phyloP scores from a whole-genome alignment of 2,329 filamentous ascomycete genomes.

The Microdochium nivale region DNA sequence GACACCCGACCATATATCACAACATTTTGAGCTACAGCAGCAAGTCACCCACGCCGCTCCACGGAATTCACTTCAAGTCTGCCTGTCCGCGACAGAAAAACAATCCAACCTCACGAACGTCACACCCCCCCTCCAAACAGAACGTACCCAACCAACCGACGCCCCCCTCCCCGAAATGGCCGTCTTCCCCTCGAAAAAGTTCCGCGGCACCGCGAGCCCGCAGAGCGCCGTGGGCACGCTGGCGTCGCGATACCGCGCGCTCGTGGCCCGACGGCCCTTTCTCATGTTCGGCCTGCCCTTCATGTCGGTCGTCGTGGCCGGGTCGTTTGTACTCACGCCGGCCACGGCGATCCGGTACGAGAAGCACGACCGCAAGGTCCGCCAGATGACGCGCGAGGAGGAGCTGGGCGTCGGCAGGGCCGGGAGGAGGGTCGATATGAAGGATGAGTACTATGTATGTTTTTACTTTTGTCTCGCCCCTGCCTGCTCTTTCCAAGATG shows the following conservation, averaged over 20 bases:
- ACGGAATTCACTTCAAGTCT: too few relatives aligned
- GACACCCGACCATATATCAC: too few relatives aligned
- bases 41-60: too few relatives aligned
- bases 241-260: slow-evolving; percentile 66
- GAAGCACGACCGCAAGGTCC: slow-evolving; percentile 80
- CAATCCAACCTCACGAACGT: too few relatives aligned
- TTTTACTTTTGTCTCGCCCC: not conserved
- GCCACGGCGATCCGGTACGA: slow-evolving; percentile 93
- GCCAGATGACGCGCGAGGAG: slow-evolving; percentile 77
- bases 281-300: slow-evolving; percentile 91
- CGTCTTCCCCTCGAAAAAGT: slow-evolving; percentile 62
- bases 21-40: too few relatives aligned
- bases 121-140: too few relatives aligned
- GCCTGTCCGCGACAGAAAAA: too few relatives aligned
- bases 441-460: slow-evolving; percentile 81
- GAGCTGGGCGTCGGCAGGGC: slow-evolving; percentile 71
- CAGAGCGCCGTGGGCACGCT: slow-evolving; percentile 60
- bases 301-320: slow-evolving; percentile 78
- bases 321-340: slow-evolving; percentile 89
- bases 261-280: slow-evolving; percentile 75
- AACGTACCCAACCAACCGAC: too few relatives aligned
- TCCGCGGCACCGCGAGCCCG: slow-evolving; percentile 45
- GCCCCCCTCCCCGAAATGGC: too few relatives aligned
- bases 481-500: not conserved
- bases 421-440: slow-evolving; percentile 66